phyloP scores from a whole-genome alignment of 106 monocot species.

The Dioscorea dumetorum region DNA sequence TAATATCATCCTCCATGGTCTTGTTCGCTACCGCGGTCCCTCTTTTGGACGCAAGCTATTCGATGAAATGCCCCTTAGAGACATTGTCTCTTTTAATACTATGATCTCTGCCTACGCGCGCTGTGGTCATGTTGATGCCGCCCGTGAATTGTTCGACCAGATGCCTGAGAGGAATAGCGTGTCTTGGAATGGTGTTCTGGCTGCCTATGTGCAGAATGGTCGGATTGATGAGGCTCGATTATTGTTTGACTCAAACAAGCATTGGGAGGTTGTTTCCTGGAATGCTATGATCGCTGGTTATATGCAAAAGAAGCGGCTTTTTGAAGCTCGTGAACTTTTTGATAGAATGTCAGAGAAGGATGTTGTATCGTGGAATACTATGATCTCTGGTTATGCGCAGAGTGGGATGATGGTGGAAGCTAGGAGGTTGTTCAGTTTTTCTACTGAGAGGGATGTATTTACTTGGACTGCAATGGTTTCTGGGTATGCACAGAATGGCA shows the following conservation, averaged over 20 bases:
- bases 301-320: constrained; percentile 20
- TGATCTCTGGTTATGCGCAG: constrained; percentile 63
- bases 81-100: constrained; percentile 55
- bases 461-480: constrained; percentile 79
- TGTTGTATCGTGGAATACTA: constrained; percentile 57
- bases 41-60: constrained; percentile 35
- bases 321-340: constrained; percentile 40
- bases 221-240: constrained; percentile 30
- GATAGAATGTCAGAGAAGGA: constrained; percentile 43
- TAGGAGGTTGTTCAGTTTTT: constrained; percentile 25
- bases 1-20: constrained; percentile 53
- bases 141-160: constrained; percentile 35
- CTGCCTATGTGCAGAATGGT: constrained; percentile 51
- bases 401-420: constrained; percentile 35
- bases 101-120: constrained; percentile 66
- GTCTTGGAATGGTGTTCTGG: constrained; percentile 53
- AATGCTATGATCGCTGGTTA: constrained; percentile 59
- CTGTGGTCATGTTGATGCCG: constrained; percentile 33
- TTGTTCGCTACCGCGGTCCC: constrained; percentile 27
- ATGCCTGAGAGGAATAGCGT: constrained; percentile 38
- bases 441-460: constrained; percentile 45
- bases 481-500: constrained; percentile 54
- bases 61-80: constrained; percentile 44
- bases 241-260: constrained; percentile 25
- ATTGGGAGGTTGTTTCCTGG: constrained; percentile 57